phyloP scores from a whole-genome alignment of 2,329 filamentous ascomycete genomes.

The Pseudodiploospora longispora region DNA sequence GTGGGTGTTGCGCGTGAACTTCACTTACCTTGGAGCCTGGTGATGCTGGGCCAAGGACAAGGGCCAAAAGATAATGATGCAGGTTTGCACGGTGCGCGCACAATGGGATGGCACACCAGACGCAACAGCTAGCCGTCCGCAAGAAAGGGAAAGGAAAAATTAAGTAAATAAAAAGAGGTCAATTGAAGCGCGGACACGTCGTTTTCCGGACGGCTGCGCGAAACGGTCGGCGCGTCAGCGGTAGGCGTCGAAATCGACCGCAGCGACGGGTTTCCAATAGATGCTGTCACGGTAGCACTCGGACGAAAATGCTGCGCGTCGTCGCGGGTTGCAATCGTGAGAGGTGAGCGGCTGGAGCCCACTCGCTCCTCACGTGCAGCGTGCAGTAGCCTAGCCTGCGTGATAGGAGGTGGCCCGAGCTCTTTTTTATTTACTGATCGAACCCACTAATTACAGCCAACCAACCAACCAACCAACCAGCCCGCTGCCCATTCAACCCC shows the following conservation, averaged over 20 bases:
- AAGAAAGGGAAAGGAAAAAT: no score
- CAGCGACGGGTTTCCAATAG: not conserved
- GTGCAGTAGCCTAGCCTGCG: not conserved
- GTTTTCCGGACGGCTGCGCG: not conserved
- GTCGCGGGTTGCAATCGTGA: constrained; percentile 2
- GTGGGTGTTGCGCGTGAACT: no score
- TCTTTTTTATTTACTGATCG: no score
- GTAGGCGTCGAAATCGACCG: not conserved
- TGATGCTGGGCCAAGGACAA: not conserved
- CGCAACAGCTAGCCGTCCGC: not conserved
- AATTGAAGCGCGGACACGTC: not conserved
- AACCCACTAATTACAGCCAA: no score
- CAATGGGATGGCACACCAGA: constrained; percentile 1
- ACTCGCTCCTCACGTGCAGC: constrained; percentile 8
- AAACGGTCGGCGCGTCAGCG: constrained; percentile 2
- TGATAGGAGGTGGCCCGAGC: no score
- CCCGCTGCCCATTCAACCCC: no score
- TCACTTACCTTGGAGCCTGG: constrained; percentile 3
- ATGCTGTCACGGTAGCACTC: constrained; percentile 4
- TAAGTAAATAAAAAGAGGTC: not conserved
- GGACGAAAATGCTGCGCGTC: constrained; percentile 3
- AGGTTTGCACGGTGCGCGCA: constrained; percentile 9
- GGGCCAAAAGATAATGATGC: not conserved
- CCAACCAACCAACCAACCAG: no score
- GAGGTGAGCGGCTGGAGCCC: no score